phyloP scores from a whole-genome alignment of 2,329 filamentous ascomycete genomes.

The Orbilia quercus region DNA sequence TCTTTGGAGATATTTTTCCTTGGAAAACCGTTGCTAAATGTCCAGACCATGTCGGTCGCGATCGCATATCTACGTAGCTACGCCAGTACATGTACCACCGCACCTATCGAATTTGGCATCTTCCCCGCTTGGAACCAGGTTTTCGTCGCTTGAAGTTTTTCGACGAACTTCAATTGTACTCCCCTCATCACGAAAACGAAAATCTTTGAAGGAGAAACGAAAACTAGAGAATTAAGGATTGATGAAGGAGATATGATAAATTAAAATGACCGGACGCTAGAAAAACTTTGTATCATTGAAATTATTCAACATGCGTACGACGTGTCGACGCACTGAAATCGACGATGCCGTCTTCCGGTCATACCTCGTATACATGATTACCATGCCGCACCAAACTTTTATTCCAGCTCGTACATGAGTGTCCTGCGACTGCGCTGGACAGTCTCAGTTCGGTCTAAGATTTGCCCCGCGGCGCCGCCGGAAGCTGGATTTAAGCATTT shows the following conservation, averaged over 20 bases:
- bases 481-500: conserved; percentile 37
- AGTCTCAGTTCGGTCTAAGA: conserved; percentile 37
- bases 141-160: not conserved
- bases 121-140: conserved; percentile 11
- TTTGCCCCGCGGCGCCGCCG: conserved; percentile 31
- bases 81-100: conserved; percentile 19
- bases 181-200: no score
- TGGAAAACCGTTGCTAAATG: no score
- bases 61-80: not conserved
- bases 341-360: conserved; percentile 12
- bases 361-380: no score
- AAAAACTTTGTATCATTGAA: no score
- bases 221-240: no score
- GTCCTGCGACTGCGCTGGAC: conserved; percentile 4
- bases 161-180: conserved; percentile 15
- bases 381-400: not conserved
- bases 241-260: no score
- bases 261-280: no score
- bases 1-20: conserved; percentile 1
- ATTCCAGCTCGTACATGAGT: no score
- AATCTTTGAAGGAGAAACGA: no score
- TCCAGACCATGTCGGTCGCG: not conserved
- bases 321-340: no score
- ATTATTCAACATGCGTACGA: no score
- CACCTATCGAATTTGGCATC: conserved; percentile 22